Percentiles rank a stretch among this genome's conserved stretches.
Conservation (phyloP, 139 green algal species). For the Chlorella sp. region DNA sequence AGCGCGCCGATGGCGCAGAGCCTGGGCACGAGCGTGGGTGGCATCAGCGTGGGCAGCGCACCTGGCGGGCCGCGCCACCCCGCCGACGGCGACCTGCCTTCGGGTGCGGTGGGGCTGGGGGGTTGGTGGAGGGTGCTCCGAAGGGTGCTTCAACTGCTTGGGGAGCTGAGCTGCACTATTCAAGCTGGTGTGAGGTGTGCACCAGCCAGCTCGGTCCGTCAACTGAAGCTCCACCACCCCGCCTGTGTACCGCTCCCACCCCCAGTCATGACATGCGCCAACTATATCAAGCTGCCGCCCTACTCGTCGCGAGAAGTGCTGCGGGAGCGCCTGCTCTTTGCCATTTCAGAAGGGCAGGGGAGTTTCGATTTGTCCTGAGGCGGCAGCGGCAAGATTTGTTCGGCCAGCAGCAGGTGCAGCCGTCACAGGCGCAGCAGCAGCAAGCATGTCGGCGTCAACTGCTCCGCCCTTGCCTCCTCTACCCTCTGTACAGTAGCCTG, state of each 20-base stretch:
- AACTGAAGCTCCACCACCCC: no score
- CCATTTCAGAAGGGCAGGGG: slow-evolving; percentile 92
- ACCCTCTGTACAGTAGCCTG: no score
- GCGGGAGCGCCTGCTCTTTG: slow-evolving; percentile 86
- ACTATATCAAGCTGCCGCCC: slow-evolving; percentile 99
- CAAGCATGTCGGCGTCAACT: no score
- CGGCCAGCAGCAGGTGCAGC: no score
- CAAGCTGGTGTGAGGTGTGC: no score
- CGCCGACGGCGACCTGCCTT: slow-evolving; percentile 91
- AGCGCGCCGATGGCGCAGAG: neutral
- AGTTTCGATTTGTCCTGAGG: slow-evolving; percentile 95
- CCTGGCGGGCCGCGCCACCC: slow-evolving; percentile 36
- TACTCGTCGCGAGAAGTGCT: slow-evolving; percentile 94
- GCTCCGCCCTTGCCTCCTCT: no score
- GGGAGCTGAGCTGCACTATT: no score
- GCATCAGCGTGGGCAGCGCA: slow-evolving; percentile 25
- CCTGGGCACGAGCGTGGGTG: slow-evolving; percentile 16
- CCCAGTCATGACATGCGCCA: slow-evolving; percentile 99
- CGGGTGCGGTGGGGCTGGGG: neutral
- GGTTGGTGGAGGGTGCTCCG: no score
- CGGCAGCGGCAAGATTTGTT: neutral
- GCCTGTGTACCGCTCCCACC: no score
- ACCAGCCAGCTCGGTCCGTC: no score
- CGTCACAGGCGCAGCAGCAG: no score
- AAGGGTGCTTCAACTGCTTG: no score